Base-by-base conservation (phyloP, 2,329 filamentous ascomycete genomes). In the Alternaria sp. region DNA sequence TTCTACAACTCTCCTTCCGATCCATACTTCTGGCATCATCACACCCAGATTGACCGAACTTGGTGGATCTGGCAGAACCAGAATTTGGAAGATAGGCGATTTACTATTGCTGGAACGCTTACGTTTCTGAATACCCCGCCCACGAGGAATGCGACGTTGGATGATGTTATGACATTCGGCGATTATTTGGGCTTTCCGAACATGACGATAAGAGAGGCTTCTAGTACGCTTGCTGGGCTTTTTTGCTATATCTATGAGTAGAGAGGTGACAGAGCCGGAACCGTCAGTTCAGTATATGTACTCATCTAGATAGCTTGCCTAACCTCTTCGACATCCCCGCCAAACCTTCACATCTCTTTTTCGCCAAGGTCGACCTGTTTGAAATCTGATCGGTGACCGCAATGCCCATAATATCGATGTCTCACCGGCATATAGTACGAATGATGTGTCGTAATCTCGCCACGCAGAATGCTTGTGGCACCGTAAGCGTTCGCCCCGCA, bases 1-100 rank as follows among this genome's bases (percentile, higher is more conserved):
- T 75, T 84, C 54, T 84, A 81, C 67, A 79, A 80, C 14, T 82
- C 80, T 3, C 83, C 84, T 1, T 78, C 76, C 5, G 84, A 86
- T 37, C 83, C 83, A 3, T 60, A 74, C 23, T 86, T 86, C 73
- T 86, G 77, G 69, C 75, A 83, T 25, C 84, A 85, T 66, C 84
- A 85, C 59, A 78, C 77, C 5, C 79, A 81, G 73, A 81, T 85
- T 46, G 84, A 86, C 69, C 79, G 83, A 6, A 69, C 79, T 4
- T 86, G 79, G 77, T 84, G 82, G 82, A 83, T 81, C 14, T 86
- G 84, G 84, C 84, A 86, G 73, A 83, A 82, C 60, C 71, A 80
- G 37, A 77, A 84, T 55, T 64, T 77, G 43, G 62, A 72, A 53
- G 73, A 74, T 8, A 74, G 83, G 14, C 75, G 76, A 51, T 71